These are phyloP conservation scores for Ophiocordyceps camponoti-floridani DNA, from an alignment of 2,329 filamentous ascomycete genomes.

Conservation along the genomic window DNA sequence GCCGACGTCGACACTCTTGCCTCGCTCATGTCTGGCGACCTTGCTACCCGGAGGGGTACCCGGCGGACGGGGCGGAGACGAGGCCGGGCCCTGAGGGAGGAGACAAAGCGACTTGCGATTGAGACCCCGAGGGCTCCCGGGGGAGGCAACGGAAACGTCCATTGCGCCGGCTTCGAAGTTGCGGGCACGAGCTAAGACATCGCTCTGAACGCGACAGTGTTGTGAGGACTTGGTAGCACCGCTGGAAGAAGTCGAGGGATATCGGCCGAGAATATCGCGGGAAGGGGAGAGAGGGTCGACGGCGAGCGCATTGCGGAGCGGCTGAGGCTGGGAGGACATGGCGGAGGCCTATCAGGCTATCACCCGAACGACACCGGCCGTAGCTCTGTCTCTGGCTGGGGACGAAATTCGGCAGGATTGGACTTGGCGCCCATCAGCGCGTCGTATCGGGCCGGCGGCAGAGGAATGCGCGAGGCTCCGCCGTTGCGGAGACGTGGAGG, in stretches of 20 bases:
- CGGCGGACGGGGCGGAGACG: constrained; percentile 19
- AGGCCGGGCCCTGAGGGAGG: constrained; percentile 46
- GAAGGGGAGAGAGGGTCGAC: constrained; percentile 24
- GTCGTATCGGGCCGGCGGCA: constrained; percentile 12
- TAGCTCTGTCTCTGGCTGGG: neutral
- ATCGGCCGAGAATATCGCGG: constrained; percentile 30
- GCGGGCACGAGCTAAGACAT: constrained; percentile 39
- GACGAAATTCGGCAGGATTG: constrained; percentile 3
- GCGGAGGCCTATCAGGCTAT: constrained; percentile 7
- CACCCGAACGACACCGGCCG: neutral
- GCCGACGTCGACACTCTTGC: constrained; percentile 46
- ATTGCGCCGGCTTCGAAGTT: constrained; percentile 25
- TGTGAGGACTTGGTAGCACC: constrained; percentile 10
- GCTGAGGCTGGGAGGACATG: constrained; percentile 41
- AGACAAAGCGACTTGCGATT: constrained; percentile 64
- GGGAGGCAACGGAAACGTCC: constrained; percentile 22
- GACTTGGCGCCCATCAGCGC: constrained; percentile 10
- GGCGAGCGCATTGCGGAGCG: constrained; percentile 38
- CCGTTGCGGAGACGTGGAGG: constrained; percentile 4
- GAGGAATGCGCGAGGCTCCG: constrained; percentile 4
- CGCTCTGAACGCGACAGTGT: constrained; percentile 63
- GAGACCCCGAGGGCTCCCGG: constrained; percentile 51
- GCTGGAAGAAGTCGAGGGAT: constrained; percentile 52
- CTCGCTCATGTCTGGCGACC: constrained; percentile 29
- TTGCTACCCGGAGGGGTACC: constrained; percentile 8